Percentiles rank a stretch among this genome's conserved stretches.
Conservation (phyloP, 257 asterid genomes). For the Solanum dulcamara region DNA sequence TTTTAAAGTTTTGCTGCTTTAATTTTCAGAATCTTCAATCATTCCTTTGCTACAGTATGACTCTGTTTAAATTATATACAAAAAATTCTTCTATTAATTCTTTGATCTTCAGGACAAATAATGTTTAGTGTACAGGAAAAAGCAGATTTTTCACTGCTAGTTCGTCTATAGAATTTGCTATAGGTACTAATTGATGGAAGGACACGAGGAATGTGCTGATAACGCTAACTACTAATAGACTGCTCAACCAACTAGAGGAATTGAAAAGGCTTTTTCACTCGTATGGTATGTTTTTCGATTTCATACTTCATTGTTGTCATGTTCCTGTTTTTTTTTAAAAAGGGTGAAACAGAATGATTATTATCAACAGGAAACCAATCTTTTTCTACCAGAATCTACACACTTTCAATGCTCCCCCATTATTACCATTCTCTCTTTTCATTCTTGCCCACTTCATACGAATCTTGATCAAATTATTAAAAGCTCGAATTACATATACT, state of each 20-base stretch:
- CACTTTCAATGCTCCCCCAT: conserved; percentile 25
- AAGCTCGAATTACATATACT: neutral
- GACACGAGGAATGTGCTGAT: conserved; percentile 11
- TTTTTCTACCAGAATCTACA: conserved; percentile 28
- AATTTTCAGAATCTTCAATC: conserved; percentile 26
- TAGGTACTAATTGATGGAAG: conserved; percentile 9
- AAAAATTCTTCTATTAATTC: neutral
- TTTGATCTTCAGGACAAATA: neutral
- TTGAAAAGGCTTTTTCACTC: conserved; percentile 5
- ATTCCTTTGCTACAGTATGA: conserved; percentile 24
- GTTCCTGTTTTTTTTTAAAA: conserved; percentile 1
- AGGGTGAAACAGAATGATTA: conserved; percentile 21
- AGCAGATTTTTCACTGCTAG: neutral
- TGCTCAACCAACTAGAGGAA: conserved; percentile 33
- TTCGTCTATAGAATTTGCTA: neutral
- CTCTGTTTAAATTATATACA: conserved; percentile 6
- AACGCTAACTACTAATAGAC: conserved; percentile 19
- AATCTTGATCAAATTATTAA: neutral
- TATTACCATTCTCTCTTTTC: conserved; percentile 12
- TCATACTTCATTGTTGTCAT: conserved; percentile 14
- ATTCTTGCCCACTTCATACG: neutral
- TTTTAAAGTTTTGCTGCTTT: conserved; percentile 24
- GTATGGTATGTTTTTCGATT: conserved; percentile 11
- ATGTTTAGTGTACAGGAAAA: neutral
- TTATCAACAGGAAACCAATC: conserved; percentile 12